Percentiles rank a stretch among this genome's conserved stretches.
These are phyloP conservation scores for Diutina neorugosa DNA, from an alignment of 1,139 yeast genomes.

Conservation along the genomic window DNA sequence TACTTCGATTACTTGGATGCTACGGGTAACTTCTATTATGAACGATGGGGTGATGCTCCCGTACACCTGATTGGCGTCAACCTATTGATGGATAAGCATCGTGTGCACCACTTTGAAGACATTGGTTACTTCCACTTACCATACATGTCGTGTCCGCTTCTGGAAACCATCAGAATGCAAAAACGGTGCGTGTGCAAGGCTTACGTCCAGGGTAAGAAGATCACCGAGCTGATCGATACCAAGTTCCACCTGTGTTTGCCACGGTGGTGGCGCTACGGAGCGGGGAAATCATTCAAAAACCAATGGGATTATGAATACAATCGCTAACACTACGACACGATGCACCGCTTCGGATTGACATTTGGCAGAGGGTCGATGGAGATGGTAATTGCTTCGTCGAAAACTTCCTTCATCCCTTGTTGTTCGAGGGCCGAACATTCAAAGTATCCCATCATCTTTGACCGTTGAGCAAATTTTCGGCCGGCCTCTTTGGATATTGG, in stretches of 20 bases:
- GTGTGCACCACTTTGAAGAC: conserved; percentile 83
- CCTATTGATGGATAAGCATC: conserved; percentile 50
- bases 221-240: conserved; percentile 39
- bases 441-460: conserved; percentile 90
- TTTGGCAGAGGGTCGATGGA: neutral
- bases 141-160: conserved; percentile 67
- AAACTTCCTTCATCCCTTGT: conserved; percentile 88
- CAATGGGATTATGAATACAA: conserved; percentile 14
- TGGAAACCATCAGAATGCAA: conserved; percentile 32
- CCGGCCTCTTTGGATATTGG: conserved; percentile 86
- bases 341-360: neutral
- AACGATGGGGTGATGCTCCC: conserved; percentile 98
- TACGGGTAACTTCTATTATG: conserved; percentile 80
- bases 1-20: conserved; percentile 60
- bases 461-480: conserved; percentile 82
- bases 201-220: conserved; percentile 26
- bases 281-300: conserved; percentile 37
- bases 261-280: conserved; percentile 77
- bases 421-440: conserved; percentile 98
- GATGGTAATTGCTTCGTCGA: conserved; percentile 84
- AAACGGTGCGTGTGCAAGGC: conserved; percentile 62
- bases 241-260: conserved; percentile 61
- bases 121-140: conserved; percentile 84
- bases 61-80: conserved; percentile 76
- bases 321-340: neutral